Evolutionary conservation across 1,139 yeast species (phyloP), one percentile per base, ranked within the genome.

Genomic region (Sugiyamaella novakii): DNA sequence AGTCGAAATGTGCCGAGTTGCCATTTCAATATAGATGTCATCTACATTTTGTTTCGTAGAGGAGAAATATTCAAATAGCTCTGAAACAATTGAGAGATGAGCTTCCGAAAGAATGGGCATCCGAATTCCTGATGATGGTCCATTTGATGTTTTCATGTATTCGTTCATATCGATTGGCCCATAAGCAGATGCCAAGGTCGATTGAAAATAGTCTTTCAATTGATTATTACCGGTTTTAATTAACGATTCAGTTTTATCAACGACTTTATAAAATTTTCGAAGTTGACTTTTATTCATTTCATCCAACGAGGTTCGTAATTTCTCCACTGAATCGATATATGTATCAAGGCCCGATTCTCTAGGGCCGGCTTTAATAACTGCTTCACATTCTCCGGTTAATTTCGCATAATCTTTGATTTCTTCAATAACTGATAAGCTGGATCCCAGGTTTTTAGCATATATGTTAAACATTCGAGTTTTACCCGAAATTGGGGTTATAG

Each of bases 401-500:
- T 76, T 76, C 0, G 95, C 91, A 56, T 81, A 78, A 36, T 75
- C 80, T 58, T 83, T 80, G 19, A 88, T 87, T 76, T 83, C 42
- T 75, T 61, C 76, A 6, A 87, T 79, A 1, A 86, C 74, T 35
- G 67, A 69, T 44, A 86, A 67, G 4, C 89, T 84, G n/a, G 76
- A 73, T 45, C 81, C 83, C 25, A 87, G 46, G 46, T 60, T 84
- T 36, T 71, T 64, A 59, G 83, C 83, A 55, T 79, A 76, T 1
- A 73, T 66, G 24, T 79, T 78, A 47, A 87, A 67, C 50, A 74
- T 72, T 53, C 79, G 79, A 39, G 87, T 86, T 51, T 81, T 80
- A 14, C 76, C 74, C 36, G 87, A 73, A 38, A 88, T 80, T 0
- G 97, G 97, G 48, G 79, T 76, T 59, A 88, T 80, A 25, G 83